Evolutionary conservation across 257 asterid species (phyloP), one percentile per base, ranked within the genome.

Genomic region (Fraxinus pennsylvanica): DNA sequence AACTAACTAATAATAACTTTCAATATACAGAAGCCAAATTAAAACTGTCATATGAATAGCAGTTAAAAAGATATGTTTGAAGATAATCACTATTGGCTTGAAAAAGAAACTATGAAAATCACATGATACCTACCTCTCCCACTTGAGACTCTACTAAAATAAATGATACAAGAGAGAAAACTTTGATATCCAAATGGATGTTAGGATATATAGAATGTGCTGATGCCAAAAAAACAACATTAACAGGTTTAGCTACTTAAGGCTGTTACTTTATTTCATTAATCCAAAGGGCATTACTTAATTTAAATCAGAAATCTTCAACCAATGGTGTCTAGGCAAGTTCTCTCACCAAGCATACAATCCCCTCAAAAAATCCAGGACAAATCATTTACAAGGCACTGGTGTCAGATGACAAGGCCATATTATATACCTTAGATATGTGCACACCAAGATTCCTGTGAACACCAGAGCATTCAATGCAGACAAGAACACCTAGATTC

Each of bases 381-480:
- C 4, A 15, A 43, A 30, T 45, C 30, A 25, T 45, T 32, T 32
- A 50, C 39, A 65, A 9, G 33, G 14, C 17, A 54, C 68, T 21
- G 1, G 38, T 72, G 36, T 71, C 73, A 15, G 45, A 47, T 25
- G 41, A 71, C 52, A 76, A 73, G 54, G 25, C 43, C 21, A 14
- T 10, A 52, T 14, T 33, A 52, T 29, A 59, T 70, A 96, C 99
- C 99, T 96, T 96, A 71, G 99, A 96, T 86, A 96, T 90, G 87
- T 96, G 99, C 81, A 94, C 99, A 35, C 99, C 99, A 77, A 96
- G 97, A 83, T 96, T 96, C 68, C 99, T 97, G 82, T 96, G 99
- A 81, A 96, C 99, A 27, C 99, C 99, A 1, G 99, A 96, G 89
- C 99, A 96, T 82, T 96, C 99, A 9, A 96, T 96, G 87, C 99